These are phyloP conservation scores for Exophiala spinifera DNA, from an alignment of 2,329 filamentous ascomycete species.

Conservation along the genomic window DNA sequence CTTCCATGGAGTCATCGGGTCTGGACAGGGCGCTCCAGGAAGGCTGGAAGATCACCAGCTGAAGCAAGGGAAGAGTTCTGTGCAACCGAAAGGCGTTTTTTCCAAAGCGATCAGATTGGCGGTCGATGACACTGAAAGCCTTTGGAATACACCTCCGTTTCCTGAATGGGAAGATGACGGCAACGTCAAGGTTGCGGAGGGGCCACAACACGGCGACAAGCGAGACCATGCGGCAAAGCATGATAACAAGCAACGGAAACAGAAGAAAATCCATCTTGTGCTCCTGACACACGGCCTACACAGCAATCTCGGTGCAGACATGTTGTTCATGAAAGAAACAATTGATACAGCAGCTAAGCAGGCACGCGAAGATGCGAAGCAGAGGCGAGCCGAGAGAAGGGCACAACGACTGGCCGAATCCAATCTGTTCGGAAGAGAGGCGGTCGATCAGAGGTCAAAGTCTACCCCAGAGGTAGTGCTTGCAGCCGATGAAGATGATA, in stretches of 20 bases:
- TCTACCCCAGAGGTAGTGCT: slow-evolving; percentile 26
- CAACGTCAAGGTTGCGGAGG: slow-evolving; percentile 28
- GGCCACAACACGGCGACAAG: slow-evolving; percentile 25
- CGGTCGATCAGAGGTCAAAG: slow-evolving; percentile 17
- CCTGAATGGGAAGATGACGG: slow-evolving; percentile 57
- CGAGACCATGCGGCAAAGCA: slow-evolving; percentile 20
- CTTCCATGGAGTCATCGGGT: slow-evolving; percentile 54
- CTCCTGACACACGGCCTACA: slow-evolving; percentile 91
- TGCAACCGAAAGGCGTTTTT: slow-evolving; percentile 72
- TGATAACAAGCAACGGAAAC: slow-evolving; percentile 47
- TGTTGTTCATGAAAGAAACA: slow-evolving; percentile 96
- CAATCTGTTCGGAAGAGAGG: slow-evolving; percentile 20
- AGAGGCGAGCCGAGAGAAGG: slow-evolving; percentile 53
- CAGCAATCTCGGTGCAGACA: slow-evolving; percentile 91
- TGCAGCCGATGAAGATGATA: slow-evolving; percentile 35
- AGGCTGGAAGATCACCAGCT: slow-evolving; percentile 74
- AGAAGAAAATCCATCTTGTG: slow-evolving; percentile 83
- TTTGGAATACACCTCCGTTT: slow-evolving; percentile 90
- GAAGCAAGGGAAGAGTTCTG: slow-evolving; percentile 48
- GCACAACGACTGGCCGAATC: slow-evolving; percentile 38
- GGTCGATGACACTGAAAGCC: slow-evolving; percentile 79
- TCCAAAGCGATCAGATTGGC: slow-evolving; percentile 74
- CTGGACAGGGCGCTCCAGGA: slow-evolving; percentile 57
- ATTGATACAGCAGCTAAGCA: slow-evolving; percentile 81
- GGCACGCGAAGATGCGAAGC: slow-evolving; percentile 66